Base-by-base conservation (phyloP, 2,329 filamentous ascomycete genomes). In the Aaosphaeria pasadenensis region DNA sequence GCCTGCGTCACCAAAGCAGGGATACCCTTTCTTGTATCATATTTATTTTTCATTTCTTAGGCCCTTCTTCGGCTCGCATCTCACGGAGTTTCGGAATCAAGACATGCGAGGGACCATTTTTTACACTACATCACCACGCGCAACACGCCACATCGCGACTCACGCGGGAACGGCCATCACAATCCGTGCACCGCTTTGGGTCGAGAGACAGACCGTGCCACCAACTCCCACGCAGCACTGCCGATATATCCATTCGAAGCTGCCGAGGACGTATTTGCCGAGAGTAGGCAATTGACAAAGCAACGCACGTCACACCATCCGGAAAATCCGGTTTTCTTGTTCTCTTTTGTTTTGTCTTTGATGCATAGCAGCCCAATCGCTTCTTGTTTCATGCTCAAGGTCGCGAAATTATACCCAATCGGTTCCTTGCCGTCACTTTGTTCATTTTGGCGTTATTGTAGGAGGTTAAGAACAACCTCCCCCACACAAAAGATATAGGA, bases 1-100 rank as follows among this genome's bases (percentile, higher is more conserved):
- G 17, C 17, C 17, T 52, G 52, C 58, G 52, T 59, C 53, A 50
- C 46, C 17, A 24, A 24, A 24, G 17, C 17, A 41, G 53, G n/a
- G 45, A 56, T 60, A 50, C 44, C 33, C 42, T 49, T 58, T 55
- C 48, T 56, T 59, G 57, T 56, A 52, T 55, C 51, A 54, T 47
- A 58, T 39, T 44, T 47, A 51, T 46, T 44, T 53, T 50, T 48
- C 40, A 47, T 51, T 54, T 52, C 36, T 49, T 43, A 30, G 17
- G 24, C 39, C 39, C 39, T 28, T 43, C 46, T 47, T 48, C 33
- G 41, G 28, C 49, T 47, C 48, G 36, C 51, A 44, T 40, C 24
- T 11, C 7, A 11, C 39, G 39, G 9, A 11, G 9, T 40, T 40
- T 40, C 39, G 9, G 39, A 40, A 11, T 11, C 28, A 43, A 29